Evolutionary conservation across 805 yeast genomes (phyloP), one percentile per base, ranked within the genome.

Genomic region (Saccharomycopsis capsularis): DNA sequence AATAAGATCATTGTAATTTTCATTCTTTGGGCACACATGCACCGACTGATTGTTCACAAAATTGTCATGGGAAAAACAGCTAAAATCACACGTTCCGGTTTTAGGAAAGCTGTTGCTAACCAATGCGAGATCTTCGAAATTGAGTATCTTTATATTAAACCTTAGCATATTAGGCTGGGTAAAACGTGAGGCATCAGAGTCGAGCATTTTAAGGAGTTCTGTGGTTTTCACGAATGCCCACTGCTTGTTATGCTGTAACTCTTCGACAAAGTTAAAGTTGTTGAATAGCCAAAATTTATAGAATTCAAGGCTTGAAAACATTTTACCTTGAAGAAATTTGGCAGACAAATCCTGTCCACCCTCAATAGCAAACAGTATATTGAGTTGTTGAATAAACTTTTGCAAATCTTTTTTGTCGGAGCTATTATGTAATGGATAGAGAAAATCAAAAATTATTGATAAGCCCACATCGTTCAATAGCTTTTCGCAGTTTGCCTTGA

Each of bases 271-370:
- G 25, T 47, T 47, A n/a, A 47, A 41, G 32, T 47, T 47, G 22
- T 47, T 47, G 41, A 47, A 47, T 18, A 47, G 29, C 50, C 50
- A 47, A 16, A 47, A 34, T 25, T 47, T 47, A 21, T 47, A 18
- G 23, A 47, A 41, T 22, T 41, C 45, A 15, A 15, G 35, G 29
- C 25, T 40, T 35, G 45, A 47, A 4, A 7, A 4, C 41, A 47
- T 4, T 18, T 40, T 47, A 3, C 50, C 50, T 5, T 25, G 30
- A 27, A 37, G 35, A 38, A 23, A 37, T 13, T 44, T 36, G 15
- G 27, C 18, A 30, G 7, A 15, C 13, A 29, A 7, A 13, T 29
- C 32, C 11, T 7, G 32, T 7, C 32, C 7, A 29, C 32, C 13
- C 13, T 29, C 11, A 29, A 29, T 13, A 13, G 11, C 13, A 13